Conservation (phyloP, 78 protist species). For the Diacronema lutheri region DNA sequence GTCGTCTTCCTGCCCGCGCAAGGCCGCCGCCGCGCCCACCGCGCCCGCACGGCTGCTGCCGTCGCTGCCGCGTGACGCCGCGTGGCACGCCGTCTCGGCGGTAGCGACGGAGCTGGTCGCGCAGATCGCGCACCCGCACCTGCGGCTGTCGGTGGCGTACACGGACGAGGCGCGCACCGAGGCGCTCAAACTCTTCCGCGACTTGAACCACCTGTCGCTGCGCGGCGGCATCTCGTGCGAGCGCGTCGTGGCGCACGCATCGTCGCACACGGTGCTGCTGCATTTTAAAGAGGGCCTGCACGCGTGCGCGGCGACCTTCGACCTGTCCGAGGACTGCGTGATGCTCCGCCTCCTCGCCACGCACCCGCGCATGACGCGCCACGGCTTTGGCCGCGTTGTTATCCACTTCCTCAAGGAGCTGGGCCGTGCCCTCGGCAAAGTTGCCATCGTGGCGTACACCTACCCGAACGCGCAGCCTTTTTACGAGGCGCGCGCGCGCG, state of each 20-base stretch:
- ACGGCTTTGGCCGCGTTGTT: not conserved
- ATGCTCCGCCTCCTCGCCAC: constrained; percentile 22
- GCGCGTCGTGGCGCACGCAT: not conserved
- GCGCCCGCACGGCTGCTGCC: too few species aligned
- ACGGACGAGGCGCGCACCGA: not conserved
- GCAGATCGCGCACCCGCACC: not conserved
- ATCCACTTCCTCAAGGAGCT: constrained; percentile 23
- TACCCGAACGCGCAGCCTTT: not conserved
- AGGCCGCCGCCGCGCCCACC: too few species aligned
- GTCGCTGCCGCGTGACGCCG: too few species aligned
- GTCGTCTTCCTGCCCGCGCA: too few species aligned
- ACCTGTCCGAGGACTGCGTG: not conserved
- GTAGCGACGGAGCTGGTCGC: not conserved
- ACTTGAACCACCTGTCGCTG: not conserved
- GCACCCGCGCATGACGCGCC: constrained; percentile 23
- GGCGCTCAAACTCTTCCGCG: not conserved
- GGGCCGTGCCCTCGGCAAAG: constrained; percentile 1
- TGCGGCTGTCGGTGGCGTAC: not conserved
- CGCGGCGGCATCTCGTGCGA: constrained; percentile 14
- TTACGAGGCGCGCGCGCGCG: constrained; percentile 14
- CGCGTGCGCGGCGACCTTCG: constrained; percentile 2
- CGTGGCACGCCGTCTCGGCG: too few species aligned
- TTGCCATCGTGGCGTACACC: not conserved
- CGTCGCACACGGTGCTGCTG: not conserved
- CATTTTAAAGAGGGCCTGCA: not conserved